Base-by-base conservation (phyloP, 768 basidiomycete genomes). In the Strobilomyces echinocephalus region DNA sequence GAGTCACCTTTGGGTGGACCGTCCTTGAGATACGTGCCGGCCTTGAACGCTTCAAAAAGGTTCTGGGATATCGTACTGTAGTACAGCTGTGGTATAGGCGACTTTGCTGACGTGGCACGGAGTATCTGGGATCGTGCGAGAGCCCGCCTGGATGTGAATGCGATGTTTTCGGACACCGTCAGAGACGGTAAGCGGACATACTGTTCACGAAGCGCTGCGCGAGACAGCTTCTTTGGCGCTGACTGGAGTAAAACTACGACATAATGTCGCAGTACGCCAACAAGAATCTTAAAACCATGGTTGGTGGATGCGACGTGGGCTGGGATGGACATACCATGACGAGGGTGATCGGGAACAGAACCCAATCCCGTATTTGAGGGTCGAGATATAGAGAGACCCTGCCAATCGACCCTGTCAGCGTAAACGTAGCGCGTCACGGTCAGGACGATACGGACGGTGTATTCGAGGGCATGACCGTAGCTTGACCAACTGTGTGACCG, bases 341-440 rank as follows among this genome's bases (percentile, higher is more conserved):
- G 57, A 97, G 76, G 48, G 94, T 97, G 73, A 97, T 97, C 49
- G 95, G 95, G 73, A 97, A 93, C 54, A 97, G 73, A 41, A 97
- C 85, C 88, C 87, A 91, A 66, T 89, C 92, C 62, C 94, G 84
- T 69, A 97, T 97, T 72, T 94, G 91, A 40, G 94, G 95, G 75
- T 97, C 94, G 45, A 97, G 84, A 72, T 93, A 86, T 28, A 86
- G 68, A 20, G 82, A 79, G 28, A 72, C 68, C 59, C 76, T 78
- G 54, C 10, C 52, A 55, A 39, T 52, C 12, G 18, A 36, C 8
- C 12, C 5, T n/a, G 44, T 64, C n/a, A 62, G 60, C 41, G 26
- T 26, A 49, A 41, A 26, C 16, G 54, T 33, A 39, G 46, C 42
- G 38, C 51, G 43, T 35, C 46, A 50, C 6, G 48, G 42, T 24